Evolutionary conservation across 768 basidiomycete species (phyloP).

Genomic region (Termitomyces sp.): DNA sequence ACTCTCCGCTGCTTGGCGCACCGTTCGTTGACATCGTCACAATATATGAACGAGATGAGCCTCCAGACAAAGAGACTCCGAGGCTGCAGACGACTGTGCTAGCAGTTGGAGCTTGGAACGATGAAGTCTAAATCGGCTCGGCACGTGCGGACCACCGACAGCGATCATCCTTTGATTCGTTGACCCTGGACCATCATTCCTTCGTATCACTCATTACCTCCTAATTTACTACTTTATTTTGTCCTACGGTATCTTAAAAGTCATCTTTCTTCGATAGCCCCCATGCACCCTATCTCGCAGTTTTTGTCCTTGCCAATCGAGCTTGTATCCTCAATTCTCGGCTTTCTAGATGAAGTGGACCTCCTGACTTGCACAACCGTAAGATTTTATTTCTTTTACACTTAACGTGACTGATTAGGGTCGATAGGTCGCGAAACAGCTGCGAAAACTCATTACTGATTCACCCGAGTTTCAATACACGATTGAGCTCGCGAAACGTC

Average conservation of each 20-base stretch:
- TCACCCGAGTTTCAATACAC: conserved; percentile 48
- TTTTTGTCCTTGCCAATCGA: conserved; percentile 37
- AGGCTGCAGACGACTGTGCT: background rate
- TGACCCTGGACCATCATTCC: background rate
- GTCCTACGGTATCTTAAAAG: background rate
- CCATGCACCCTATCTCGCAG: conserved; percentile 12
- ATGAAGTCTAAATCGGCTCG: background rate
- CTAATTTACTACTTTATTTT: background rate
- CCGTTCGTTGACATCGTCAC: conserved; percentile 27
- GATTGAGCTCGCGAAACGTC: conserved; percentile 48
- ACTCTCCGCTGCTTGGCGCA: conserved; percentile 24
- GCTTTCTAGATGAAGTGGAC: conserved; percentile 33
- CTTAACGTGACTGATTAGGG: conserved; percentile 3
- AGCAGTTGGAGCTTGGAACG: background rate
- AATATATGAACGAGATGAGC: background rate
- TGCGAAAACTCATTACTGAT: conserved; percentile 34
- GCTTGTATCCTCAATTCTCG: conserved; percentile 36
- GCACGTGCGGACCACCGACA: background rate
- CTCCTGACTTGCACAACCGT: conserved; percentile 34
- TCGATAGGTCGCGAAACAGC: conserved; percentile 37
- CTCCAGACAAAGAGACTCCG: background rate
- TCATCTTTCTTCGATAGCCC: background rate
- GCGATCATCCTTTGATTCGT: background rate
- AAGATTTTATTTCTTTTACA: conserved; percentile 7
- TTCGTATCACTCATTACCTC: background rate